These are phyloP conservation scores for Sporothrix curviconia DNA, from an alignment of 2,329 filamentous ascomycete genomes.

Conservation along the genomic window DNA sequence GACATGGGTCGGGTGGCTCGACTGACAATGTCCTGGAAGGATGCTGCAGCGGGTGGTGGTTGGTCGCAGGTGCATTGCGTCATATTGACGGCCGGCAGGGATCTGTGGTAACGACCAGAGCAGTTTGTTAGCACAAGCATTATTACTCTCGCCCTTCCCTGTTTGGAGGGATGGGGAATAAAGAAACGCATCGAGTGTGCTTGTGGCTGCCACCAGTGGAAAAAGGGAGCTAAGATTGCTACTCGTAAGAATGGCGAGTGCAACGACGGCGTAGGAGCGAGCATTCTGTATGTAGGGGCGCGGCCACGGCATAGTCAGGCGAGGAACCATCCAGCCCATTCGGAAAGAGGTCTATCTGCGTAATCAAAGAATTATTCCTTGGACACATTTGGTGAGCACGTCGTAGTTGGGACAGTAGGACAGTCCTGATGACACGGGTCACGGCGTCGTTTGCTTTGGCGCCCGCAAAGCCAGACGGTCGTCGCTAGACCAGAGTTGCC, in stretches of 20 bases:
- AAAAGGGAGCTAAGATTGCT: slow-evolving; percentile 3
- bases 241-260: not conserved
- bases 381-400: too few species aligned
- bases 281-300: not conserved
- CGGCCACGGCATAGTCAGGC: not conserved
- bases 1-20: slow-evolving; percentile 13
- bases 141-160: not conserved
- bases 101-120: slow-evolving; percentile 8
- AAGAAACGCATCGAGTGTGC: slow-evolving; percentile 6
- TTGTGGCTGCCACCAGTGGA: slow-evolving; percentile 1
- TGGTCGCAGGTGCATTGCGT: slow-evolving; percentile 13
- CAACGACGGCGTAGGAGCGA: not conserved
- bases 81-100: slow-evolving; percentile 16
- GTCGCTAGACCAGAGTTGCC: too few species aligned
- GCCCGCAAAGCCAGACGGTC: too few species aligned
- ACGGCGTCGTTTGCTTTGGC: too few species aligned
- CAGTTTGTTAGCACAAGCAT: too few species aligned
- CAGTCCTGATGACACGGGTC: too few species aligned
- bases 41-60: not conserved
- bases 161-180: slow-evolving; percentile 9
- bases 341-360: too few species aligned
- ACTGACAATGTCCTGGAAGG: not conserved
- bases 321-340: slow-evolving; percentile 1
- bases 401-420: too few species aligned
- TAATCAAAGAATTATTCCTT: too few species aligned